Conservation (phyloP, 202 grass and related monocot species). For the Musa balbisiana region DNA sequence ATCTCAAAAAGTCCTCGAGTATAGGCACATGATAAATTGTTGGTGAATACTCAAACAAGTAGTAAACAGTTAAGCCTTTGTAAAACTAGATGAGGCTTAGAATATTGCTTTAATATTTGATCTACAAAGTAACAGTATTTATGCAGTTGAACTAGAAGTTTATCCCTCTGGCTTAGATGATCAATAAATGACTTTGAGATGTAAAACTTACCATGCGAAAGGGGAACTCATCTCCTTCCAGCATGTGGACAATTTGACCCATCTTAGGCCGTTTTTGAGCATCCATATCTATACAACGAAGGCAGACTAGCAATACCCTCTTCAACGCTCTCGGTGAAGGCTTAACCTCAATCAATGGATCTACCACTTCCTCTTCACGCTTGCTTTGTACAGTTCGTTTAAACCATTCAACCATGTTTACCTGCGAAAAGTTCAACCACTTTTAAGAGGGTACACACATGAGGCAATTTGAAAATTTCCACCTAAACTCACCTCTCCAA, state of each 20-base stretch:
- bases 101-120: not conserved
- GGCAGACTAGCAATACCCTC: constrained; percentile 65
- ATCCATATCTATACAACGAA: constrained; percentile 87
- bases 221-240: constrained; percentile 95
- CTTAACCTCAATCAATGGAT: constrained; percentile 44
- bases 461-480: not conserved
- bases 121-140: too few relatives aligned
- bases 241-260: constrained; percentile 96
- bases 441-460: not conserved
- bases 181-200: not conserved
- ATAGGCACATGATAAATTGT: not conserved
- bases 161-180: not conserved
- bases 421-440: constrained; percentile 14
- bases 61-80: not conserved
- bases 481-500: constrained; percentile 51
- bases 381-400: constrained; percentile 65
- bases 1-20: not conserved
- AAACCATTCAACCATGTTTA: constrained; percentile 99
- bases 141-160: not conserved
- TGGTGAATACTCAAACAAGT: not conserved
- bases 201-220: constrained; percentile 45
- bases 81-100: not conserved
- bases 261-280: constrained; percentile 77
- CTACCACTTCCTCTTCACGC: constrained; percentile 58
- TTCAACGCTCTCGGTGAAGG: constrained; percentile 65